phyloP scores from a whole-genome alignment of 1,284 basidiomycete species.

The Sporisorium iseilematis-ciliati region DNA sequence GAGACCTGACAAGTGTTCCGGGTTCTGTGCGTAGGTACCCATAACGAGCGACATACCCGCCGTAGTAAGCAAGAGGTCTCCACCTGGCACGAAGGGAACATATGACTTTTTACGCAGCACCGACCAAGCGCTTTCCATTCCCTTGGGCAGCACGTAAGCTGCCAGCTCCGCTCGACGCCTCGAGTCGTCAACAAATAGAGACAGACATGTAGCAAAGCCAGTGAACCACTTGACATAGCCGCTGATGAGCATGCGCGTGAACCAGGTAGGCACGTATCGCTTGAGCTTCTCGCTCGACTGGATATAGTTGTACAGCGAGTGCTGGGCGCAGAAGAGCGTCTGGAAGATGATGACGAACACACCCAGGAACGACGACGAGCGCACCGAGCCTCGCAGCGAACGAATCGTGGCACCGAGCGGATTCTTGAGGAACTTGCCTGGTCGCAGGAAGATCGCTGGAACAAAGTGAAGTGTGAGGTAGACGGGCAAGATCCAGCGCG shows the following conservation, averaged over 20 bases:
- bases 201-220: constrained; percentile 81
- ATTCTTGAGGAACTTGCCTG: constrained; percentile 61
- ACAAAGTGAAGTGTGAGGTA: constrained; percentile 93
- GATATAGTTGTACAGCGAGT: constrained; percentile 73
- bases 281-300: constrained; percentile 31
- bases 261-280: constrained; percentile 70
- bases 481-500: constrained; percentile 80
- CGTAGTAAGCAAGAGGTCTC: constrained; percentile 77
- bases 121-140: constrained; percentile 77
- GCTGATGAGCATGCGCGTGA: constrained; percentile 76
- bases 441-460: constrained; percentile 73
- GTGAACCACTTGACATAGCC: constrained; percentile 77
- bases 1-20: constrained; percentile 86
- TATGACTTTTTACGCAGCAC: constrained; percentile 81
- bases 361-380: constrained; percentile 90
- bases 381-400: constrained; percentile 79
- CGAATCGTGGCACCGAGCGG: constrained; percentile 67
- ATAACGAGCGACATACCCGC: constrained; percentile 91
- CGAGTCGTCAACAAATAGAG: constrained; percentile 88
- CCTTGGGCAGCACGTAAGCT: constrained; percentile 95
- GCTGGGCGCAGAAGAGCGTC: constrained; percentile 82
- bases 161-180: constrained; percentile 84
- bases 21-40: constrained; percentile 85
- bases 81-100: constrained; percentile 78
- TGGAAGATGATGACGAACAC: constrained; percentile 88